Conservation (phyloP, 169 alveolate genomes). For the Cryptosporidium muris region DNA sequence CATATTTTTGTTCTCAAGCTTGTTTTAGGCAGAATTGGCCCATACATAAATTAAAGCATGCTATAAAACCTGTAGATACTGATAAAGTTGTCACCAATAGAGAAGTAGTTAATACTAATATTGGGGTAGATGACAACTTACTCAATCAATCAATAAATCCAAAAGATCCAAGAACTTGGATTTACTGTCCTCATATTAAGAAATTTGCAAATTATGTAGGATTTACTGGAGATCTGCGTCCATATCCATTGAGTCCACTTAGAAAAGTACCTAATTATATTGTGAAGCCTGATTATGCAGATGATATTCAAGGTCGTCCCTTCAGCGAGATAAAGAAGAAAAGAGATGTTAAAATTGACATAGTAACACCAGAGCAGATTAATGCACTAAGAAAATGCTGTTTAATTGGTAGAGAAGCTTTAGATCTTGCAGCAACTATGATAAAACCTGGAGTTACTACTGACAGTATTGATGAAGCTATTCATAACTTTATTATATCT, state of each 20-base stretch:
- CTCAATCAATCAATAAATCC: background rate
- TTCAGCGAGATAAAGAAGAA: constrained; percentile 84
- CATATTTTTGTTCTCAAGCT: constrained; percentile 93
- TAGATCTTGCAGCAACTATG: constrained; percentile 92
- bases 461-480: constrained; percentile 93
- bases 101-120: too few relatives aligned
- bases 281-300: constrained; percentile 95
- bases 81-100: background rate
- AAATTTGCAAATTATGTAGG: constrained; percentile 55
- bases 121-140: too few relatives aligned
- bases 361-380: constrained; percentile 86
- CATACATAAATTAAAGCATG: constrained; percentile 88
- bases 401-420: constrained; percentile 90
- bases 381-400: constrained; percentile 84
- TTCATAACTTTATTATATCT: constrained; percentile 90
- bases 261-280: constrained; percentile 93
- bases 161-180: constrained; percentile 59
- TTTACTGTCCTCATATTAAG: constrained; percentile 56
- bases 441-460: constrained; percentile 95
- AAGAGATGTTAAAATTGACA: constrained; percentile 79
- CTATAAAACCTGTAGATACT: constrained; percentile 44
- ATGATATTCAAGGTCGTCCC: constrained; percentile 87
- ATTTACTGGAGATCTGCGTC: constrained; percentile 93
- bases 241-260: constrained; percentile 88
- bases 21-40: constrained; percentile 93